Evolutionary conservation across 257 asterid genomes (phyloP), one percentile per base, ranked within the genome.

Genomic region (Gentiana dahurica): DNA sequence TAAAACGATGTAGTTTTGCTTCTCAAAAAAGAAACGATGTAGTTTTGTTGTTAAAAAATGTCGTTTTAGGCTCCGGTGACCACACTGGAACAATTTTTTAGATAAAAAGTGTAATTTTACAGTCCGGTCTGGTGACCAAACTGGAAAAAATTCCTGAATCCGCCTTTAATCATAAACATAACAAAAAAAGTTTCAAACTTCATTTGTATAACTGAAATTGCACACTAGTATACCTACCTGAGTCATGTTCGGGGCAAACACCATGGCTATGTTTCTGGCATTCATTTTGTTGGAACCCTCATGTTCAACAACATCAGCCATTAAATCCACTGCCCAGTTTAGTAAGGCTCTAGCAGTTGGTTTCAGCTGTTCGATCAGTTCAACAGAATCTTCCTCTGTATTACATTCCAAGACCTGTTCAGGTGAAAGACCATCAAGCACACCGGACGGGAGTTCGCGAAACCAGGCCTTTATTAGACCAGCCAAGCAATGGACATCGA

Each of bases 401-500:
- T 74, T 76, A 81, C 97, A 89, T 34, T 86, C 72, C 65, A 89
- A 53, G 2, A 89, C 95, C 73, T 89, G 83, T 61, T 89, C 95
- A 0, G 95, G 90, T 1, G 90, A 89, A 58, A 89, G 84, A 57
- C 95, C 95, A 38, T 89, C 97, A 1, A 89, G 95, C 54, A 89
- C 95, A 0, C 97, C 95, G 1, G 77, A 78, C 0, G 97, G 97
- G 2, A 89, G 90, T 72, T 89, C 95, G 39, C 97, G 72, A 55
- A 92, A 88, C 99, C 99, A 92, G 53, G 97, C 97, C 76, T 92
- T 92, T 63, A 88, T 88, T 61, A 88, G 68, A 54, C 97, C 95
- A 1, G 99, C 95, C 80, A 88, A 79, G 69, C 91, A 85, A 60
- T 92, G 99, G 38, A 86, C 99, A 12, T 92, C 97, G 0, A 92